Conservation (phyloP, 805 yeast species). For the Wickerhamomyces chambardii region DNA sequence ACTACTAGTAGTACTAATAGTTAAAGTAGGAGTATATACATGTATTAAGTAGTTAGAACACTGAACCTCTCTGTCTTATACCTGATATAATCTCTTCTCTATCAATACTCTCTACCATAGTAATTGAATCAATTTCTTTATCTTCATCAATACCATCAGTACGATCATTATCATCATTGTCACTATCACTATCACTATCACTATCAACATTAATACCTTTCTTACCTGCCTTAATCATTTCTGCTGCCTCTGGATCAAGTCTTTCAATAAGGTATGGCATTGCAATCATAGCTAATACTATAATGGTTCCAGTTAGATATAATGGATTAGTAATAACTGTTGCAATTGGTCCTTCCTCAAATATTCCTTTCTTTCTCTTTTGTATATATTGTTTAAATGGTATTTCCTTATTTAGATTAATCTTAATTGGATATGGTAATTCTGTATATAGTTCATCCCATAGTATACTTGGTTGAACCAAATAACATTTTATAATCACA, state of each 20-base stretch:
- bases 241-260: constrained; percentile 31
- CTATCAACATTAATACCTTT: too few species aligned
- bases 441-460: constrained; percentile 2
- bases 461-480: constrained; percentile 5
- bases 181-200: too few species aligned
- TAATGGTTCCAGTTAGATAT: constrained; percentile 23
- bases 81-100: too few species aligned
- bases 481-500: constrained; percentile 1
- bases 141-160: too few species aligned
- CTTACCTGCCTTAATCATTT: constrained; percentile 21
- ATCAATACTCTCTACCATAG: too few species aligned
- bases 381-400: constrained; percentile 25
- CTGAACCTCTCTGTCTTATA: too few species aligned
- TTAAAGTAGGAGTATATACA: too few species aligned
- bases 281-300: constrained; percentile 15
- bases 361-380: constrained; percentile 21
- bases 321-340: constrained; percentile 25
- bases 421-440: constrained; percentile 13
- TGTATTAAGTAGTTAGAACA: too few species aligned
- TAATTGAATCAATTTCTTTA: too few species aligned
- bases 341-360: constrained; percentile 27
- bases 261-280: constrained; percentile 28
- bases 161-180: too few species aligned
- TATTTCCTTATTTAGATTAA: constrained; percentile 14
- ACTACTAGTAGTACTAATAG: too few species aligned